Evolutionary conservation across 2,329 filamentous ascomycete genomes (phyloP), one percentile per base, ranked within the genome.

Genomic region (Coniochaeta hoffmannii): DNA sequence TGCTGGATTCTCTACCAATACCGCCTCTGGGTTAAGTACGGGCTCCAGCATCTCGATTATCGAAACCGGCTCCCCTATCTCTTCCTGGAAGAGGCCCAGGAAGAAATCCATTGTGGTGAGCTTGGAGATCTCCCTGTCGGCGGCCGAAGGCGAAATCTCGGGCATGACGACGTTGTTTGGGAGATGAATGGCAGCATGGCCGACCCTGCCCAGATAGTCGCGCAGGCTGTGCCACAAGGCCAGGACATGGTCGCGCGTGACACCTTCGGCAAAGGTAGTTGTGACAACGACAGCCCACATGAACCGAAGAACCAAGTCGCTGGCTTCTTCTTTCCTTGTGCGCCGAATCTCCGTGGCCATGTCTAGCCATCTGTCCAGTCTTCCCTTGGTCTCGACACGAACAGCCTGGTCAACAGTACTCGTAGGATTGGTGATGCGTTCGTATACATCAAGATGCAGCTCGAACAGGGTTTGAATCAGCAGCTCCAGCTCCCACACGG

Each of bases 21-120:
- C 81, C 0, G 83, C 77, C 4, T 79, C 74, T 0, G 88, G 86
- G 59, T 97, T 93, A 5, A 99, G 76, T 10, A 99, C 88, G 4
- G 94, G 94, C 65, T 99, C 94, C 34, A 99, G 75, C 28, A 86
- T 94, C 65, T 97, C 91, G 57, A 99, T 97, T 19, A 97, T 83
- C 5, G 86, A 81, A 12, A 93, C 81, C 0, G 93, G 89, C 62
- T 97, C 87, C 50, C 87, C 85, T 57, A 86, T 82, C 56, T 94
- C 88, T 35, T 91, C 86, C 57, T 89, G 88, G 67, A 97, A 97
- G 0, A 99, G 82, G 35, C 86, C 89, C 53, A 91, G 79, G 70
- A 99, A 97, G 69, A 97, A 97, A 66, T 97, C 93, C 82, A 96
- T 94, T 0, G 93, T 97, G 14, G 90, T 96, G 32, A 97, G 79